Percentiles rank a stretch among this genome's conserved stretches.
phyloP scores from a whole-genome alignment of 345 rosid genomes.

The Odontarrhena argentea region DNA sequence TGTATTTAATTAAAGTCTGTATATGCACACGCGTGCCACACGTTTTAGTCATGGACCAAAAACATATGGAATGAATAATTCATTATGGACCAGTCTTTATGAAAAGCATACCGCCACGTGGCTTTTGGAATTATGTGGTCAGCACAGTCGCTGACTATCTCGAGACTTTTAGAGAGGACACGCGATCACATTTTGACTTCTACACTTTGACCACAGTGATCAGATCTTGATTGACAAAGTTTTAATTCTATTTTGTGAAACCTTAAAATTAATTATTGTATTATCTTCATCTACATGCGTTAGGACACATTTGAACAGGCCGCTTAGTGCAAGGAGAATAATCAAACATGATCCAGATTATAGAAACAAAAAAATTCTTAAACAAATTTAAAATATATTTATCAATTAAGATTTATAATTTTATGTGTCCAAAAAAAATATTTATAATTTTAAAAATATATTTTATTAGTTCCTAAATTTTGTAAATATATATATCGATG shows the following conservation, averaged over 20 bases:
- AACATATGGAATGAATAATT: background rate
- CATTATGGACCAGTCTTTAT: background rate
- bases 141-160: conserved; percentile 35
- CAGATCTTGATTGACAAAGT: conserved; percentile 11
- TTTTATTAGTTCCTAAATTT: too few relatives aligned
- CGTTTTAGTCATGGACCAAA: conserved; percentile 26
- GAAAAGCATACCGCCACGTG: conserved; percentile 6
- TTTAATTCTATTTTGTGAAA: background rate
- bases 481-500: too few relatives aligned
- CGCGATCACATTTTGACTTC: conserved; percentile 21
- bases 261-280: background rate
- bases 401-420: too few relatives aligned
- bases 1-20: background rate
- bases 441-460: too few relatives aligned
- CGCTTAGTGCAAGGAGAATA: too few relatives aligned
- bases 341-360: too few relatives aligned
- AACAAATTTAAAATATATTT: too few relatives aligned
- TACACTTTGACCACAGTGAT: conserved; percentile 23
- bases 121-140: background rate
- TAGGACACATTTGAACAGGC: too few relatives aligned
- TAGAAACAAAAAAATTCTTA: too few relatives aligned
- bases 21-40: background rate
- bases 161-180: conserved; percentile 13
- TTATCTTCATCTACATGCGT: too few relatives aligned
- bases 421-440: too few relatives aligned